Evolutionary conservation across 805 yeast species (phyloP), one percentile per base, ranked within the genome.

Genomic region (Hanseniaspora pseudoguilliermondii): DNA sequence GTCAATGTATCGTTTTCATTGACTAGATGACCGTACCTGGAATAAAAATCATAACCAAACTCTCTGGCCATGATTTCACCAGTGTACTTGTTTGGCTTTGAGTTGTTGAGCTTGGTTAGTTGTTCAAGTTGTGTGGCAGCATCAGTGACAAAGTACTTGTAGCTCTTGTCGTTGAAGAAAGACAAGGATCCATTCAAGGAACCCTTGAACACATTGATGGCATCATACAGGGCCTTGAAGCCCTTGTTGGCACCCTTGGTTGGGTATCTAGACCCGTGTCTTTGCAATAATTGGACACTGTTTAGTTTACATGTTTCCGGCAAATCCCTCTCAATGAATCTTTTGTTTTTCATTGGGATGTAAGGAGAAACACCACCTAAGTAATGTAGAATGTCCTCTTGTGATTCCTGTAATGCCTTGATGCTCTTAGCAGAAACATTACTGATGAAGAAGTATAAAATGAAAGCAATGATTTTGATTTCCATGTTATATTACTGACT

Each of bases 221-320:
- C 23, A 20, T 32, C 36, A 47, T 50, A 50, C 4, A 50, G 5
- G 20, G 60, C 59, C 49, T 64, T 65, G 62, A 81, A 68, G 57
- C 70, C 71, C 8, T 64, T 61, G 23, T 64, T 69, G 3, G 74
- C 70, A 15, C 71, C 69, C 2, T 61, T 65, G 3, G 84, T 77
- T 4, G 87, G 88, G 63, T 74, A 84, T 60, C 95, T 72, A 65
- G 86, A 91, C 16, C 91, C 95, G 63, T 87, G 95, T 63, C 95
- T 76, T 61, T 82, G 80, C 52, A 83, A 68, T 32, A 84, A 67
- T 60, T 83, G 88, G 8, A 84, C 86, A 66, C 84, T 91, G 61
- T 78, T 79, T 55, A 82, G 71, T 5, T 67, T 62, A 66, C 86
- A 82, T 47, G 71, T 71, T 11, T 65, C 70, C 21, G 84, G 83